These are phyloP conservation scores for Pythium guiyangense DNA, from an alignment of 352 stramenopile genomes.

Conservation along the genomic window DNA sequence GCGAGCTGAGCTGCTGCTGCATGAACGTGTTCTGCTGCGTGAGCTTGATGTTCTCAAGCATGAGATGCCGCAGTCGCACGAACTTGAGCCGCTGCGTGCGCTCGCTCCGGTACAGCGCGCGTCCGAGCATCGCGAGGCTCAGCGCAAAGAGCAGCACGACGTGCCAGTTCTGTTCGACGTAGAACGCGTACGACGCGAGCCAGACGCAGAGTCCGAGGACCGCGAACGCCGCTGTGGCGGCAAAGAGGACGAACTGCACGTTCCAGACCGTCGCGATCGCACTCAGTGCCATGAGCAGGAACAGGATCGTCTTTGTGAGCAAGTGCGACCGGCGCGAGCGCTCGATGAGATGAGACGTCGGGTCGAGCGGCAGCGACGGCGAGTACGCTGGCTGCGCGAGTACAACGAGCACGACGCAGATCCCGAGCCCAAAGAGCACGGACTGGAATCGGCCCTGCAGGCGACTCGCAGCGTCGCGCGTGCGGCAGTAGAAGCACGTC, in stretches of 20 bases:
- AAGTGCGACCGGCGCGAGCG: conserved; percentile 24
- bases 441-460: conserved; percentile 31
- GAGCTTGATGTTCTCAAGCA: conserved; percentile 64
- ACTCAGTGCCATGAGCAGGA: conserved; percentile 44
- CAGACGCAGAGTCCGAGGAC: conserved; percentile 24
- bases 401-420: conserved; percentile 30
- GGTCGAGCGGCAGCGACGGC: conserved; percentile 7
- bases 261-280: conserved; percentile 50
- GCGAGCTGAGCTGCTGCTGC: conserved; percentile 59
- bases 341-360: conserved; percentile 13
- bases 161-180: conserved; percentile 42
- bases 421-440: conserved; percentile 21
- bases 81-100: conserved; percentile 41
- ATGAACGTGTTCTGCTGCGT: conserved; percentile 56
- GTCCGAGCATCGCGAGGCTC: conserved; percentile 32
- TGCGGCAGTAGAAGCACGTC: conserved; percentile 20
- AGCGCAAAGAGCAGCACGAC: conserved; percentile 36
- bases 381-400: conserved; percentile 26
- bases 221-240: conserved; percentile 19
- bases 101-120: conserved; percentile 38
- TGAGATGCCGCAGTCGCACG: conserved; percentile 41
- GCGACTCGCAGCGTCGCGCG: conserved; percentile 7
- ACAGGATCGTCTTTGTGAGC: conserved; percentile 48
- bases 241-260: conserved; percentile 49
- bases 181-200: conserved; percentile 18